phyloP scores from a whole-genome alignment of 257 asterid genomes.

The Nicotiana noctiflora region DNA sequence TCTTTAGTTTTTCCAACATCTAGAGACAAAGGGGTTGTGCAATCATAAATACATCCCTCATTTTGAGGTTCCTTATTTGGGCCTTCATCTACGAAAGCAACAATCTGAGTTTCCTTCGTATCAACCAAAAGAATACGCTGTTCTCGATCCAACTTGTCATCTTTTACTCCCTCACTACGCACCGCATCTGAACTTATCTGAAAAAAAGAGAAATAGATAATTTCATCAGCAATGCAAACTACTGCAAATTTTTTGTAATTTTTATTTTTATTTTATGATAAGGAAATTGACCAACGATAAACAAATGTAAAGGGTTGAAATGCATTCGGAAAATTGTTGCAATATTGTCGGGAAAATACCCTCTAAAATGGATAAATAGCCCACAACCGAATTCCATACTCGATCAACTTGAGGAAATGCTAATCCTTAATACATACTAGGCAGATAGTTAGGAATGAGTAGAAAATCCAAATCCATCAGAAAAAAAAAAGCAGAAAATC shows the following conservation, averaged over 20 bases:
- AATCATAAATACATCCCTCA: constrained; percentile 42
- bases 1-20: constrained; percentile 42
- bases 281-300: not conserved
- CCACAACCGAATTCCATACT: not conserved
- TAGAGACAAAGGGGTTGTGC: constrained; percentile 27
- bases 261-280: not conserved
- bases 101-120: constrained; percentile 44
- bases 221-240: not conserved
- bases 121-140: constrained; percentile 42
- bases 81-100: constrained; percentile 55
- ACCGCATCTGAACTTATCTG: constrained; percentile 36
- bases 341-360: not conserved
- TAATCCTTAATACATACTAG: not conserved
- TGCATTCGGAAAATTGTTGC: not conserved
- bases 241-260: not conserved
- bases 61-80: constrained; percentile 29
- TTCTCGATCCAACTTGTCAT: constrained; percentile 19
- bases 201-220: constrained; percentile 18
- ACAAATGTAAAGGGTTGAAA: not conserved
- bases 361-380: not conserved
- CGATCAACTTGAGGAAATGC: not conserved
- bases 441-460: not conserved
- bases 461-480: not conserved
- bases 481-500: not conserved
- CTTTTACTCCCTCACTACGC: constrained; percentile 22